Conservation (phyloP, 2,329 filamentous ascomycete species). For the Graphilbum sp. region DNA sequence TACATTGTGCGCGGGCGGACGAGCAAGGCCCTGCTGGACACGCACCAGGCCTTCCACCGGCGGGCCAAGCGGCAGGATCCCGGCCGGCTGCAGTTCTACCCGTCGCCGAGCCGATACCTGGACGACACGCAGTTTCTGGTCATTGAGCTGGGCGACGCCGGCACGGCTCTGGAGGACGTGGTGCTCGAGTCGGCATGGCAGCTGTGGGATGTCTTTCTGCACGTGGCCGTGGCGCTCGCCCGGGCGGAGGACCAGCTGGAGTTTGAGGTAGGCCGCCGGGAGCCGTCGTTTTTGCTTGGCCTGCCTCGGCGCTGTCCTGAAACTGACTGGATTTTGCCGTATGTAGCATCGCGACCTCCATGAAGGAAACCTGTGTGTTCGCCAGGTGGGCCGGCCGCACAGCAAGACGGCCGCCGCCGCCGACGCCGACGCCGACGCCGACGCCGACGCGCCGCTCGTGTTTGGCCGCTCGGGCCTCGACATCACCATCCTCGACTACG, state of each 20-base stretch:
- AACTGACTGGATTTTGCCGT: too few relatives aligned
- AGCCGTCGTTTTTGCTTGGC: too few relatives aligned
- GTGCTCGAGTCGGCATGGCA: slow-evolving; percentile 29
- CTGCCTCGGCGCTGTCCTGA: too few relatives aligned
- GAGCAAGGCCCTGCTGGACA: slow-evolving; percentile 35
- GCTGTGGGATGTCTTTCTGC: slow-evolving; percentile 47
- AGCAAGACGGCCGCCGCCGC: slow-evolving; percentile 13
- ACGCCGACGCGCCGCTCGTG: slow-evolving; percentile 15
- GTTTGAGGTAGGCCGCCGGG: slow-evolving; percentile 33
- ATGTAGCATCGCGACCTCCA: slow-evolving; percentile 46
- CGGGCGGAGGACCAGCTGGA: slow-evolving; percentile 39
- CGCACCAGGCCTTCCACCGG: slow-evolving; percentile 41
- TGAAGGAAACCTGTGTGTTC: slow-evolving; percentile 47
- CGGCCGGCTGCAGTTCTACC: slow-evolving; percentile 42
- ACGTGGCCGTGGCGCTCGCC: slow-evolving; percentile 42
- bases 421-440: slow-evolving; percentile 13
- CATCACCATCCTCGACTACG: slow-evolving; percentile 50
- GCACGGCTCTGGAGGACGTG: slow-evolving; percentile 42
- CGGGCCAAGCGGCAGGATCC: slow-evolving; percentile 38
- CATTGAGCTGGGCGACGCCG: slow-evolving; percentile 47
- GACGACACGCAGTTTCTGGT: slow-evolving; percentile 42
- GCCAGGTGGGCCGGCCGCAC: slow-evolving; percentile 21
- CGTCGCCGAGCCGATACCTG: slow-evolving; percentile 42
- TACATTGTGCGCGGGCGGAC: slow-evolving; percentile 42
- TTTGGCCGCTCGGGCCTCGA: slow-evolving; percentile 46